Percentiles rank a stretch among this genome's conserved stretches.
Evolutionary conservation across 306 rosid species (phyloP).

Genomic region (Vigna radiata): DNA sequence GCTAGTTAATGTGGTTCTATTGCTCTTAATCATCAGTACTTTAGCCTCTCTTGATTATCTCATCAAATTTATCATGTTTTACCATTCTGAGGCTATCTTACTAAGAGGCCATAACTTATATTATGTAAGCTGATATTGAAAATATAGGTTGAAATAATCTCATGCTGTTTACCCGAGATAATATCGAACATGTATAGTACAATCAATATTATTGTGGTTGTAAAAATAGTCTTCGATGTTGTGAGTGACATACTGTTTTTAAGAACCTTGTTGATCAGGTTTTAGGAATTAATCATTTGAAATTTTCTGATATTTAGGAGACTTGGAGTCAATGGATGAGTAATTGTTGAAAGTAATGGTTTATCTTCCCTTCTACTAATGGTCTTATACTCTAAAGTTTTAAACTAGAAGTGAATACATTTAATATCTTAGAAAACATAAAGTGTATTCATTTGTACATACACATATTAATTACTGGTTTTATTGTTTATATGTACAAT

Average conservation of each 20-base stretch:
- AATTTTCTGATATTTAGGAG: constrained; percentile 9
- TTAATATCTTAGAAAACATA: neutral
- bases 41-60: neutral
- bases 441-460: neutral
- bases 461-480: neutral
- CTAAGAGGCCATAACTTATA: neutral
- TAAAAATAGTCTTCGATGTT: neutral
- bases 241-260: neutral
- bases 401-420: neutral
- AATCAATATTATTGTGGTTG: too few relatives aligned
- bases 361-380: neutral
- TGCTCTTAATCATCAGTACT: constrained; percentile 3
- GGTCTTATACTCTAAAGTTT: neutral
- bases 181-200: too few relatives aligned
- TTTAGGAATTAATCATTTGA: constrained; percentile 15
- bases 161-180: too few relatives aligned
- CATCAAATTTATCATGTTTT: constrained; percentile 4
- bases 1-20: constrained; percentile 25
- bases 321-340: neutral
- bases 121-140: too few relatives aligned
- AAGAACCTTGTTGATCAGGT: neutral
- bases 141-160: too few relatives aligned
- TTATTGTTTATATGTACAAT: neutral
- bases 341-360: neutral
- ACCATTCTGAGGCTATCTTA: neutral